Base-by-base conservation (phyloP, 1,284 basidiomycete genomes). In the Farysia itapuensis region DNA sequence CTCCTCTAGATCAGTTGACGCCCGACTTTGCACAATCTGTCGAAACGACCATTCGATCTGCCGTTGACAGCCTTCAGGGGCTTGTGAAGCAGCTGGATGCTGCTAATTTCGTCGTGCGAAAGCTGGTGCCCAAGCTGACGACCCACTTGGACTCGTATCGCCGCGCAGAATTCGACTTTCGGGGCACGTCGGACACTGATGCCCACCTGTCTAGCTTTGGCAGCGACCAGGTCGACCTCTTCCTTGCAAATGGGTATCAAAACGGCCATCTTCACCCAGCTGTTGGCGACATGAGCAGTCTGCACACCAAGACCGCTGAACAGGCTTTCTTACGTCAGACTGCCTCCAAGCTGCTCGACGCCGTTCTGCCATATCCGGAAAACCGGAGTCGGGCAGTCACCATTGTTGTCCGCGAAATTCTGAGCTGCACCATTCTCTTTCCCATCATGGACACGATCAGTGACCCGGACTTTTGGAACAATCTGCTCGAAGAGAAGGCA, bases 391-490 rank as follows among this genome's bases (percentile, higher is more conserved):
- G 80, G 35, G 85, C 85, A 2, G 81, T 95, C 23, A 82, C 78
- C 41, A 84, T 87, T 28, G 84, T 90, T 12, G 84, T 67, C 84
- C 13, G 90, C 34, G 94, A 98, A 77, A 83, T 97, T 63, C 79
- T 88, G 3, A 84, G 88, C 5, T 93, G 89, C 68, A 81, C 86
- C 2, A 84, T 95, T 5, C 74, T 96, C 23, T 84, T 87, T 68
- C 90, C 93, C 3, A 77, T 94, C 43, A 86, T 96, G 80, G 89
- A 96, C 43, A 88, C 93, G 85, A 73, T 97, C 33, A 83, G 88
- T 37, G 93, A 97, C 74, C 89, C 91, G 14, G 94, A 97, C 77
- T 95, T 95, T 31, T 96, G 92, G 90, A 97, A 97, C 78, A 82
- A 85, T 43, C 83, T 85, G 35, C 88, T 97, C 41, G 92, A 96